Base-by-base conservation (phyloP, 2,329 filamentous ascomycete species). In the Xylaria sp. region DNA sequence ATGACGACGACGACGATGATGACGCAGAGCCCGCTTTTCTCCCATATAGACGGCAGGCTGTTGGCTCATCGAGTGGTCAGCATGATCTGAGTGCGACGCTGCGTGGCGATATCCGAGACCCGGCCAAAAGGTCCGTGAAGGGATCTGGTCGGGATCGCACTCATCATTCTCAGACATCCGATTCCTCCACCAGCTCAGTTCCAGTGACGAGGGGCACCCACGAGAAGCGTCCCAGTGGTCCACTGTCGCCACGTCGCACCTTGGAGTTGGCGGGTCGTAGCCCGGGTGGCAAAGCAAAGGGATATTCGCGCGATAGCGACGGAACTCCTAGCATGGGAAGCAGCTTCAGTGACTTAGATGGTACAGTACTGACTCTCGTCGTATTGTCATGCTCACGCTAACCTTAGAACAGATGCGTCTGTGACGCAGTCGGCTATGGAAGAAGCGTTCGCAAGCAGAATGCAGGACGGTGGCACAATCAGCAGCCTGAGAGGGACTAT, bases 331-430 rank as follows among this genome's bases (percentile, higher is more conserved):
- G 91, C 74, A 93, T 94, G 89, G 92, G 92, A 0, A 95, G 92
- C 78, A 94, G 92, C 74, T 96, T 93, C 75, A 95, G 92, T 79
- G 93, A 96, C 81, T 85, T 97, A 51, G 93, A 95, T 78, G 92
- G 92, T 88, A 82, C 68, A 78, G 73, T 65, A 18, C 55, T 18
- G n/a, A 18, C 27, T 9, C 50, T 51, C 12, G 13, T n/a, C 67
- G 54, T 50, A 16, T 32, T 29, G 21, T 73, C 65, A 29, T 42
- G 21, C 27, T 32, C 27, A n/a, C 16, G 65, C 61, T 74, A 69
- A 69, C 62, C 23, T 44, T 25, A 21, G 50, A 40, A n/a, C 35
- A 92, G 92, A 94, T 83, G 89, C 91, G 21, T 93, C 92, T 21
- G 90, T 95, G 18, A 94, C 92, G 32, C 92, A 94, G 78, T 93